Conservation (phyloP, 192 early-diverging fungal species). For the Coemansia sp. region DNA sequence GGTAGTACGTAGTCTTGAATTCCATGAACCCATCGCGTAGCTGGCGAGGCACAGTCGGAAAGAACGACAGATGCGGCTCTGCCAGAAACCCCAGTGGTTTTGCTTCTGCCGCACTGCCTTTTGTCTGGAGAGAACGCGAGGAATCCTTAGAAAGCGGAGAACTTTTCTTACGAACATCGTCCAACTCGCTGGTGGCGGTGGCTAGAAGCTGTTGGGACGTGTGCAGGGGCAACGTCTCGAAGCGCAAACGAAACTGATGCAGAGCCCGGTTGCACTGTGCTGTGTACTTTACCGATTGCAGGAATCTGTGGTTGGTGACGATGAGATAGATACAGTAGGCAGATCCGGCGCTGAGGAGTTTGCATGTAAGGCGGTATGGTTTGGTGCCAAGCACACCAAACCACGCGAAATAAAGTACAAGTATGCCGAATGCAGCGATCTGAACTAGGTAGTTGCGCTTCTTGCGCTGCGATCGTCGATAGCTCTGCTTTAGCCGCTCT, state of each 20-base stretch:
- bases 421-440: slow-evolving; percentile 47
- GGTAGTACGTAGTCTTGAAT: slow-evolving; percentile 54
- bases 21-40: slow-evolving; percentile 50
- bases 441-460: slow-evolving; percentile 67
- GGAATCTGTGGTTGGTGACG: slow-evolving; percentile 45
- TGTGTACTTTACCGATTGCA: slow-evolving; percentile 52
- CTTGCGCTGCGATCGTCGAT: slow-evolving; percentile 62
- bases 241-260: slow-evolving; percentile 54
- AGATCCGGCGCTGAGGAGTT: slow-evolving; percentile 50
- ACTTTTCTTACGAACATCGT: not conserved
- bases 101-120: not conserved
- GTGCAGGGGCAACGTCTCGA: slow-evolving; percentile 44
- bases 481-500: slow-evolving; percentile 73
- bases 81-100: slow-evolving; percentile 15
- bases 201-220: slow-evolving; percentile 17
- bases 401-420: slow-evolving; percentile 54
- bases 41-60: slow-evolving; percentile 53
- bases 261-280: slow-evolving; percentile 54
- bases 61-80: slow-evolving; percentile 53
- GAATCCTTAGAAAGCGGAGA: not conserved
- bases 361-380: slow-evolving; percentile 47
- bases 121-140: not conserved
- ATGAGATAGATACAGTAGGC: slow-evolving; percentile 56
- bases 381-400: slow-evolving; percentile 51
- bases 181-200: slow-evolving; percentile 1